Percentiles rank a stretch among this genome's conserved stretches.
Conservation (phyloP, 768 basidiomycete species). For the Lactarius deliciosus region DNA sequence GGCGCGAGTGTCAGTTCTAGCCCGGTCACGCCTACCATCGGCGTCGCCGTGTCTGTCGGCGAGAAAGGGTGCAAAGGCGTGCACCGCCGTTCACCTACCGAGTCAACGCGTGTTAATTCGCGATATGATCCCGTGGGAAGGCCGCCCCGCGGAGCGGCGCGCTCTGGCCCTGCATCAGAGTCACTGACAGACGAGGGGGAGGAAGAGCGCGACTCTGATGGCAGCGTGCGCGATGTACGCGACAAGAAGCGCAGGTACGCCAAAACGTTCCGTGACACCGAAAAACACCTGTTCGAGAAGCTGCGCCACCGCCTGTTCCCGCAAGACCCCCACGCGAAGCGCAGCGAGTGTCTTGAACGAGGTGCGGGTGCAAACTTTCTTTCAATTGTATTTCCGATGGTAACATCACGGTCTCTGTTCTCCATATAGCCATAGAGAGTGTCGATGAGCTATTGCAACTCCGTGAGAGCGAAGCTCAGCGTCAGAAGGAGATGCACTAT, state of each 20-base stretch:
- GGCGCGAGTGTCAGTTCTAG: constrained; percentile 6
- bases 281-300: constrained; percentile 27
- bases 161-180: constrained; percentile 7
- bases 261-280: constrained; percentile 25
- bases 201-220: constrained; percentile 28
- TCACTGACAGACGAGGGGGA: constrained; percentile 24
- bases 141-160: constrained; percentile 8
- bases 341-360: constrained; percentile 27
- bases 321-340: constrained; percentile 26
- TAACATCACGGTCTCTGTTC: not conserved
- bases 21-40: constrained; percentile 6
- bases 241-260: constrained; percentile 28
- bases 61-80: constrained; percentile 14
- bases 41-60: not conserved
- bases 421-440: constrained; percentile 23
- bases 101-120: constrained; percentile 13
- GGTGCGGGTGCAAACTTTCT: constrained; percentile 9
- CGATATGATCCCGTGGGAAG: constrained; percentile 22
- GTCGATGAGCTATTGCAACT: constrained; percentile 22
- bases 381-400: not conserved
- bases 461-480: constrained; percentile 16
- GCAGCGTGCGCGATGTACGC: constrained; percentile 23
- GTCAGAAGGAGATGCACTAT: constrained; percentile 17
- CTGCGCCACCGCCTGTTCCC: constrained; percentile 26
- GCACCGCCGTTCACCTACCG: constrained; percentile 22